phyloP scores from a whole-genome alignment of 257 asterid species.

The Eustoma russellianum region DNA sequence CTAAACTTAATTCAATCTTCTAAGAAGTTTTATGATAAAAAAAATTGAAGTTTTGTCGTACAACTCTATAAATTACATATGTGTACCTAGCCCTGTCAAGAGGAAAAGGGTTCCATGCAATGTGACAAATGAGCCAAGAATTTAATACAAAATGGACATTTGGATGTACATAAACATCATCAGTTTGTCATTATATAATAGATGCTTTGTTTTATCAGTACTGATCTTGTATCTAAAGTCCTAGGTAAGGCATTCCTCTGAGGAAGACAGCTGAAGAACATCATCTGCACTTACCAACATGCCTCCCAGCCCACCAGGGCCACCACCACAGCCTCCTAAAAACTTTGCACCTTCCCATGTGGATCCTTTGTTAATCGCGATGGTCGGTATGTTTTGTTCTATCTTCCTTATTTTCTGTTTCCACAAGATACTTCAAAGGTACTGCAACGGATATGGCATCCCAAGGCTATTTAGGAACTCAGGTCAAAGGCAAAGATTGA shows the following conservation, averaged over 20 bases:
- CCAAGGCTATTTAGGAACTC: slow-evolving; percentile 17
- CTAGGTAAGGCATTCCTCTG: background rate
- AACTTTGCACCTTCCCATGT: slow-evolving; percentile 23
- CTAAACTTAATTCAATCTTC: no score
- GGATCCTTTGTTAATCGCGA: slow-evolving; percentile 43
- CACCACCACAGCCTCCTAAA: slow-evolving; percentile 22
- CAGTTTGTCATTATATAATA: background rate
- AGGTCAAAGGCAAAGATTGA: slow-evolving; percentile 28
- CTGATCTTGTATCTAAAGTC: no score
- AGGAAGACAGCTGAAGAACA: background rate
- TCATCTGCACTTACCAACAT: slow-evolving; percentile 9
- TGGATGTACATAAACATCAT: slow-evolving; percentile 2
- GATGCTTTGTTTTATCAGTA: background rate
- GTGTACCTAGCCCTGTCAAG: background rate
- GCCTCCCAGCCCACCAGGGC: slow-evolving; percentile 7
- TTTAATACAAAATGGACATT: background rate
- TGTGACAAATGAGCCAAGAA: background rate
- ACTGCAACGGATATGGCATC: slow-evolving; percentile 16
- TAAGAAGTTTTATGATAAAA: no score
- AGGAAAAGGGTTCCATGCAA: background rate
- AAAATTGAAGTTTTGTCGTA: no score
- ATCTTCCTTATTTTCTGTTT: slow-evolving; percentile 36
- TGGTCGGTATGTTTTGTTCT: slow-evolving; percentile 38
- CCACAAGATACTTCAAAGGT: slow-evolving; percentile 30
- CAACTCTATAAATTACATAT: no score